These are phyloP conservation scores for Cystobasidium tubakii DNA, from an alignment of 768 basidiomycete genomes.

Conservation along the genomic window DNA sequence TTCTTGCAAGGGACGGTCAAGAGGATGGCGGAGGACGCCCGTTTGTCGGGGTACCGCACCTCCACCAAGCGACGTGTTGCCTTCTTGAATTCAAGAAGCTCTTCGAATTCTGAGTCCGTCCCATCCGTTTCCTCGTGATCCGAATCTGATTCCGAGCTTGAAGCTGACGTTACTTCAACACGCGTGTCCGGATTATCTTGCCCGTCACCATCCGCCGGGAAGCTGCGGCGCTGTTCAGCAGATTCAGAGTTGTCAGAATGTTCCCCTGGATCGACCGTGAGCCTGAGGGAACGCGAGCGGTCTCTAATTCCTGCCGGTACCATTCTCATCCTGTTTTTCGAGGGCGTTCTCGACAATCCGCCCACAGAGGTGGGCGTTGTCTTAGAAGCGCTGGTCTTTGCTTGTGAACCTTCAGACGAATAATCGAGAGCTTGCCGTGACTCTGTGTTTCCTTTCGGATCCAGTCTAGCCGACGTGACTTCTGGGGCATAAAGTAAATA, in stretches of 20 bases:
- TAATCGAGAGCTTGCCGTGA: background rate
- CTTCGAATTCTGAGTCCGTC: background rate
- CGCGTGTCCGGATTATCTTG: background rate
- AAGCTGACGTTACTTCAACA: background rate
- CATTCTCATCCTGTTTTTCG: slow-evolving; percentile 9
- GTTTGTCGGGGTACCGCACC: background rate
- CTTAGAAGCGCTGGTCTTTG: background rate
- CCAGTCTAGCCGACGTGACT: background rate
- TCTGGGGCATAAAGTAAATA: slow-evolving; percentile 1
- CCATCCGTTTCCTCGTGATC: slow-evolving; percentile 6
- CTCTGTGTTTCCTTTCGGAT: background rate
- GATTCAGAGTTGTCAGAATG: background rate
- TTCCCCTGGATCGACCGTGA: background rate
- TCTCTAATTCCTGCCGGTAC: background rate
- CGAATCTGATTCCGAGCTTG: background rate
- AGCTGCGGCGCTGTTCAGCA: background rate
- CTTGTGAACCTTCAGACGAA: background rate
- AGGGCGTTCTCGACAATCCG: background rate
- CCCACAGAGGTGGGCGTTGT: background rate
- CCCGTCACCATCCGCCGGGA: background rate
- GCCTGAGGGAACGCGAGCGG: background rate
- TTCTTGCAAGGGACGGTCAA: background rate
- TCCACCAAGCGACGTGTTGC: background rate
- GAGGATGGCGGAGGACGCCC: background rate
- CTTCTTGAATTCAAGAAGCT: background rate